Conservation (phyloP, 805 yeast species). For the Kuraishia floccosa region DNA sequence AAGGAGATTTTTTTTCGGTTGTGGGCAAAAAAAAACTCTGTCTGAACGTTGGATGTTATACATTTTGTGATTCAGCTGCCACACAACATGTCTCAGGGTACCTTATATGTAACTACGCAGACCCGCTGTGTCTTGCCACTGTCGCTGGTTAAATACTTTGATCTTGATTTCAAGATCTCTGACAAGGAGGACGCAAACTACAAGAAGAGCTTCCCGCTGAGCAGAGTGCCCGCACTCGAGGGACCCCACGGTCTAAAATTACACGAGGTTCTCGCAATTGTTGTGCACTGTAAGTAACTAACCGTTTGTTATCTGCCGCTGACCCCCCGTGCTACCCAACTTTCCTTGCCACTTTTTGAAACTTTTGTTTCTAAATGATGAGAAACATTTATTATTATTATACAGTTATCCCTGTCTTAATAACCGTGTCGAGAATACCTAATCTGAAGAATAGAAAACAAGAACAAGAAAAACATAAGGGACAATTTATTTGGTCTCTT, state of each 20-base stretch:
- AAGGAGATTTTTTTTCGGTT: no score
- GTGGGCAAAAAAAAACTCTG: no score
- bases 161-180: slow-evolving; percentile 43
- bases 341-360: neutral
- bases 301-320: slow-evolving; percentile 1
- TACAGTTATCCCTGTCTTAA: slow-evolving; percentile 87
- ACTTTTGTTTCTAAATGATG: slow-evolving; percentile 42
- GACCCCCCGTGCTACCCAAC: neutral
- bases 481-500: neutral
- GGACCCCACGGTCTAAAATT: slow-evolving; percentile 68
- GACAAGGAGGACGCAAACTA: slow-evolving; percentile 28
- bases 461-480: slow-evolving; percentile 6
- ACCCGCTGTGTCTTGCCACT: slow-evolving; percentile 14
- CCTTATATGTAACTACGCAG: slow-evolving; percentile 18
- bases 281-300: slow-evolving; percentile 25
- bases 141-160: slow-evolving; percentile 42
- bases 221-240: slow-evolving; percentile 54
- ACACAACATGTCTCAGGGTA: slow-evolving; percentile 21
- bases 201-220: slow-evolving; percentile 48
- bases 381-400: slow-evolving; percentile 31
- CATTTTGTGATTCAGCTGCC: no score
- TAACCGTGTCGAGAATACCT: slow-evolving; percentile 57
- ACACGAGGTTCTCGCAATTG: slow-evolving; percentile 57
- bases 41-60: no score
- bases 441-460: slow-evolving; percentile 25